Evolutionary conservation across 305 asterid genomes (phyloP).

Genomic region (Petunia hybrid): DNA sequence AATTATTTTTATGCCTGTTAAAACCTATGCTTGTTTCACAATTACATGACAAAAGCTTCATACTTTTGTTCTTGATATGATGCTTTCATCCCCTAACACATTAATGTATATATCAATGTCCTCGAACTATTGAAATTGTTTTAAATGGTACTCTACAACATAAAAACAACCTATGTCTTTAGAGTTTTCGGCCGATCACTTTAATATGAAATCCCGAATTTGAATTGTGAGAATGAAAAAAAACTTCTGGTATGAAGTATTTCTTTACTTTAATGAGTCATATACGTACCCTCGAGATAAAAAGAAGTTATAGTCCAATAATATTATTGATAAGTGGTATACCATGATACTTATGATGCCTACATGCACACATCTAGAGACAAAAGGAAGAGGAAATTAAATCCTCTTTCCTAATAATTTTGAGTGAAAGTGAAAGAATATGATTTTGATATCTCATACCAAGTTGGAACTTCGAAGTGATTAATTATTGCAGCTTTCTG

Average conservation of each 20-base stretch:
- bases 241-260: too few relatives aligned
- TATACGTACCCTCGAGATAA: too few relatives aligned
- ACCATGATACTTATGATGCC: neutral
- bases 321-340: neutral
- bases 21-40: neutral
- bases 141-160: too few relatives aligned
- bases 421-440: slow-evolving; percentile 13
- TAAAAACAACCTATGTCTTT: too few relatives aligned
- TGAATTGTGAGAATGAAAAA: too few relatives aligned
- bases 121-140: too few relatives aligned
- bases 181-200: too few relatives aligned
- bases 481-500: slow-evolving; percentile 2
- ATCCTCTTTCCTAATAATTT: slow-evolving; percentile 15
- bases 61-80: slow-evolving; percentile 31
- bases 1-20: slow-evolving; percentile 1
- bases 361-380: neutral
- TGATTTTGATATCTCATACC: slow-evolving; percentile 23
- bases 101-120: neutral
- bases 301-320: too few relatives aligned
- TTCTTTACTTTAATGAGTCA: too few relatives aligned
- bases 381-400: neutral
- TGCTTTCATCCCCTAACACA: slow-evolving; percentile 25
- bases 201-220: too few relatives aligned
- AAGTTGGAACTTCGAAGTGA: slow-evolving; percentile 5
- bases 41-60: neutral